These are phyloP conservation scores for Juglanconis juglandina DNA, from an alignment of 2,329 filamentous ascomycete genomes.

Conservation along the genomic window DNA sequence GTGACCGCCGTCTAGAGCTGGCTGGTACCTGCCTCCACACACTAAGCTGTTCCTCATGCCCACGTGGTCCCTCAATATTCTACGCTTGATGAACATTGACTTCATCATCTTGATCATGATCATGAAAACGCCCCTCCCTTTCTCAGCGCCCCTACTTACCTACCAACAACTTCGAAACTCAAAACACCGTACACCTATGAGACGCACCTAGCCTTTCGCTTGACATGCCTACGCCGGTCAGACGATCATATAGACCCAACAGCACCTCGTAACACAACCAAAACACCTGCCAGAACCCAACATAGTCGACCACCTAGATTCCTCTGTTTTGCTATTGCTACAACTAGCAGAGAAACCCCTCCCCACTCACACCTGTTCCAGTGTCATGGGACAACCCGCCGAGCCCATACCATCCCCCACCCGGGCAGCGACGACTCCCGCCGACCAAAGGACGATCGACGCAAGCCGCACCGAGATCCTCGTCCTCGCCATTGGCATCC, in stretches of 20 bases:
- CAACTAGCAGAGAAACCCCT: neutral
- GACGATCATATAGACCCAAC: neutral
- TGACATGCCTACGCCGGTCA: slow-evolving; percentile 9
- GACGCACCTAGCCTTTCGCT: neutral
- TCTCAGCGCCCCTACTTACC: neutral
- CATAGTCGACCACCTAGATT: too few relatives aligned
- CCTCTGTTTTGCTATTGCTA: neutral
- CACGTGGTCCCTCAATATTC: too few relatives aligned
- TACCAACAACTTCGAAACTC: neutral
- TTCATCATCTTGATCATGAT: neutral
- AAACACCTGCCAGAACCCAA: neutral
- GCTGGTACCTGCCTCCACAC: too few relatives aligned
- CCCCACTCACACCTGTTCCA: neutral
- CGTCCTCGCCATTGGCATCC: slow-evolving; percentile 30
- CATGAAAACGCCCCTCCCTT: neutral
- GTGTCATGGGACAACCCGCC: neutral
- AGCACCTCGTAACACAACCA: neutral
- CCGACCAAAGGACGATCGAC: slow-evolving; percentile 18
- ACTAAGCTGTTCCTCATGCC: too few relatives aligned
- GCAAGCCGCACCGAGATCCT: slow-evolving; percentile 31
- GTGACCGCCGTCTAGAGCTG: too few relatives aligned
- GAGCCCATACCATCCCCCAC: neutral
- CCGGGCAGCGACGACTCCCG: neutral
- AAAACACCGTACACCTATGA: neutral
- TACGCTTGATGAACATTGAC: too few relatives aligned